Base-by-base conservation (phyloP, 1,284 basidiomycete species). In the Trametes pubescens region DNA sequence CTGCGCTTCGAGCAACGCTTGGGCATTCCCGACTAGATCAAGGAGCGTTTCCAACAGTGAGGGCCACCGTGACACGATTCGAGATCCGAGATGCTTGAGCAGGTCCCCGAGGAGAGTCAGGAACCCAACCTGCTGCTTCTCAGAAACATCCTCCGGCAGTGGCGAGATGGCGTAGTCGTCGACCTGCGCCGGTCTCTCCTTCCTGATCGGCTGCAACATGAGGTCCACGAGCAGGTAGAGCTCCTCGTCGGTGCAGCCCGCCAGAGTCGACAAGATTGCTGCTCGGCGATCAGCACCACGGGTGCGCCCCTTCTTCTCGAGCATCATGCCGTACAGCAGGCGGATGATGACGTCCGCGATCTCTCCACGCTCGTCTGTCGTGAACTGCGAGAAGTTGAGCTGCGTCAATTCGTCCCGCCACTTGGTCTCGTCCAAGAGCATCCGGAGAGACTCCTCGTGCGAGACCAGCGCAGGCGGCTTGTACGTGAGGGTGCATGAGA, bases 401-500 rank as follows among this genome's bases (percentile, higher is more conserved):
- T 87, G 83, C 0, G 90, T 84, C 5, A 99, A 84, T 70, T 93
- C 90, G 72, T 99, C 98, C 26, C 97, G 82, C 88, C 96, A 98
- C 65, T 92, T 84, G 16, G 89, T 90, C 52, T 95, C 91, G 65
- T 98, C 95, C 38, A 99, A 82, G 9, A 99, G 80, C 18, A 82
- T 82, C 29, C 82, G 83, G 22, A 99, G 79, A 18, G 83, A 84
- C 21, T 92, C 87, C 64, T 90, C 86, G 69, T 94, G 90, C 0
- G 88, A 81, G 0, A 80, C 64, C 7, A 99, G 81, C 51, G 82
- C 81, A 0, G 91, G 84, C 0, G 86, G 85, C 74, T 95, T 96
- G 83, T 94, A 99, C 0, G 93, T 91, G 46, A 95, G 80, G 6
- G 99, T 71, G 71, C 95, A 98, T 1, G 87, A 85, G 4, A 99